Base-by-base conservation (phyloP, 179 eudicot genomes). In the Beta corolliflora region DNA sequence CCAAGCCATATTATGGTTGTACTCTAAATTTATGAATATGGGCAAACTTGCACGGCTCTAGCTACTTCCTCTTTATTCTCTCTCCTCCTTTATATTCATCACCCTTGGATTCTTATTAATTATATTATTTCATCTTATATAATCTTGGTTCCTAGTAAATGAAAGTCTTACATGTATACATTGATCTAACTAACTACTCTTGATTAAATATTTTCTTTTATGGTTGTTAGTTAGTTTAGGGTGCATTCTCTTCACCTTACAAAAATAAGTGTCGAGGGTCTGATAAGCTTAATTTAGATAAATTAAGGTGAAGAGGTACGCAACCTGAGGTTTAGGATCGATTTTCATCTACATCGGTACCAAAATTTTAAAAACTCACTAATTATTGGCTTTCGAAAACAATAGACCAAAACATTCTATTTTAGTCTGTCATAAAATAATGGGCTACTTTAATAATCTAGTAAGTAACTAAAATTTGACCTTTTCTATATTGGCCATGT, bases 11-110 rank as follows among this genome's bases (percentile, higher is more conserved):
- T 60, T 52, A 41, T 71, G 60, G 61, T 12, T 55, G 79, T 75
- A 50, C 69, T 55, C 71, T 52, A 19, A 52, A 65, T 21, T 19
- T 66, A 74, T 53, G 66, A 77, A 72, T 77, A 78, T 81, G 83
- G 66, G n/a, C 74, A 85, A 81, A 61, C 90, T 91, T 89, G 89
- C 87, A 88, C 89, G 89, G 75, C 84, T 85, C 81, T 77, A 19
- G 45, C 77, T 80, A 14, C 65, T 71, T 1, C 77, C 65, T 36
- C 46, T 54, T 70, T 76, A 64, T n/a, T 68, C 76, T 82, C 73
- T 73, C 79, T 77, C 82, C 64, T 31, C 81, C 61, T 75, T 60
- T 69, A 72, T 70, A 52, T 48, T 81, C 56, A 68, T 77, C 36
- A 71, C 58, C 59, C 54, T 84, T 81, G 79, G 81, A 46, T 80